Conservation (phyloP, 1,284 basidiomycete genomes). For the Cryptococcus depauperatus region DNA sequence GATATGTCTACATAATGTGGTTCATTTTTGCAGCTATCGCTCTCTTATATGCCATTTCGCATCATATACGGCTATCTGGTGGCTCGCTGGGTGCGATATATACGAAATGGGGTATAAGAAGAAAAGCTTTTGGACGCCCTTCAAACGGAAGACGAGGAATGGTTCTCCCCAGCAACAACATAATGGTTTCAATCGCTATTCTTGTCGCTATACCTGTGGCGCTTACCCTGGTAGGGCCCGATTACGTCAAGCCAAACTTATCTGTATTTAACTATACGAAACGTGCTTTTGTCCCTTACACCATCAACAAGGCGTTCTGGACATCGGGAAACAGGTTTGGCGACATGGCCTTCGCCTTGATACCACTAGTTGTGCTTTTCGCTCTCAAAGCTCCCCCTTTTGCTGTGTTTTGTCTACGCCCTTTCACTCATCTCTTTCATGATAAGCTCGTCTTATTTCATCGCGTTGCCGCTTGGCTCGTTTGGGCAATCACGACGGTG, state of each 20-base stretch:
- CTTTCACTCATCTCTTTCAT: slow-evolving; percentile 61
- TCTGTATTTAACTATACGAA: slow-evolving; percentile 48
- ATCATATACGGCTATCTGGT: slow-evolving; percentile 36
- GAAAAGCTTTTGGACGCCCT: slow-evolving; percentile 19
- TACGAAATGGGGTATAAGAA: slow-evolving; percentile 34
- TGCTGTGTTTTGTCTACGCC: slow-evolving; percentile 65
- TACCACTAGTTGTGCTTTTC: slow-evolving; percentile 67
- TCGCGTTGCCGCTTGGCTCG: slow-evolving; percentile 62
- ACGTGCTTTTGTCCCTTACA: slow-evolving; percentile 49
- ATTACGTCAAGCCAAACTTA: slow-evolving; percentile 60
- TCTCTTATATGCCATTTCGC: slow-evolving; percentile 29
- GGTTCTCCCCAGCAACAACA: slow-evolving; percentile 57
- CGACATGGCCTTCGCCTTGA: slow-evolving; percentile 66
- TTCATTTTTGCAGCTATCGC: slow-evolving; percentile 30
- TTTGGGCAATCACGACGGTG: slow-evolving; percentile 61
- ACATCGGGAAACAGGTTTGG: slow-evolving; percentile 65
- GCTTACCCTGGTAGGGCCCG: slow-evolving; percentile 58
- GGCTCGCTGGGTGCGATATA: slow-evolving; percentile 33
- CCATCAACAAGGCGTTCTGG: slow-evolving; percentile 69
- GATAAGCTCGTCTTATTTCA: slow-evolving; percentile 70
- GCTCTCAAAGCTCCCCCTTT: slow-evolving; percentile 75
- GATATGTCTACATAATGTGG: slow-evolving; percentile 42
- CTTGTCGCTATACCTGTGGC: slow-evolving; percentile 48
- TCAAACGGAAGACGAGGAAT: slow-evolving; percentile 44
- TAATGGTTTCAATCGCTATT: slow-evolving; percentile 50